Evolutionary conservation across 331 rosid genomes (phyloP), one percentile per base, ranked within the genome.

Genomic region (Malus hybrid): DNA sequence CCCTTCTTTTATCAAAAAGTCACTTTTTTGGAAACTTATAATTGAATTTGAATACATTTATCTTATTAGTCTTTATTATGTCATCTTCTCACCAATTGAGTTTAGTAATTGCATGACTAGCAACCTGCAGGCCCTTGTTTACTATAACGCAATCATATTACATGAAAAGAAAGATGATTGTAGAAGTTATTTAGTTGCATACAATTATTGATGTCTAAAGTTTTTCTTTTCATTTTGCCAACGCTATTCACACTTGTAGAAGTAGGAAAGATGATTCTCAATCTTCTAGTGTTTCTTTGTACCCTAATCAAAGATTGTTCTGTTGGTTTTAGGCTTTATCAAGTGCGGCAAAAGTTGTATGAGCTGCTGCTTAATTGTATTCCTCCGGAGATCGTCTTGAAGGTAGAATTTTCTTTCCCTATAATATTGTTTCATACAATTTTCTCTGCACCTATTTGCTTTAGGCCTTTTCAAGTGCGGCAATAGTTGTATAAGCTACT

Each of bases 311-410:
- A 44, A 11, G 0, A 15, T 29, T 54, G 59, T 20, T 57, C 48
- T 63, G 31, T 62, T 24, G 82, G 67, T 48, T 80, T 29, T 80
- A 94, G 97, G 85, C 82, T 92, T 82, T 91, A 80, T 80, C 91
- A 80, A 82, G 96, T 94, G 82, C 96, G 99, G 67, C 96, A 88
- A 31, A 94, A 92, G 85, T 70, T 94, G 71, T 94, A 92, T 71
- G 99, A 94, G 83, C 90, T 94, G 33, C 96, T 94, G 66, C 83
- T 81, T 72, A 94, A 94, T 82, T 94, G 99, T 77, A 92, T 94
- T 79, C 96, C 99, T 39, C 91, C 99, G 1, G 97, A 90, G 83
- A 92, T 92, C 16, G 79, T 92, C 82, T 84, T 94, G 87, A 94
- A 92, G 97, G 99, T 90, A 86, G 48, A 44, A 18, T 39, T 71